These are phyloP conservation scores for Leucoagaricus sp. DNA, from an alignment of 1,284 basidiomycete genomes.

Conservation along the genomic window DNA sequence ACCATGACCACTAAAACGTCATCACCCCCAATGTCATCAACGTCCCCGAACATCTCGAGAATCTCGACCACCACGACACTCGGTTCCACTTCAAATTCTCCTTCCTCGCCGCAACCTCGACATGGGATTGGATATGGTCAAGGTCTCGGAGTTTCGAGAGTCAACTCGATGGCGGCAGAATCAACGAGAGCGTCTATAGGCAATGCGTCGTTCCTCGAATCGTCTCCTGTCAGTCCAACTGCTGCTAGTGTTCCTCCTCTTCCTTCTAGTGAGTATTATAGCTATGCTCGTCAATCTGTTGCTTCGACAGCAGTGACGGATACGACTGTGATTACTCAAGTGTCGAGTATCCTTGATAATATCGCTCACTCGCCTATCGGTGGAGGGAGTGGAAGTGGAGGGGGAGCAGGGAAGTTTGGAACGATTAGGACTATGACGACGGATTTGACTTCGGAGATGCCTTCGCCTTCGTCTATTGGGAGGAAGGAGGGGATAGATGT, in stretches of 20 bases:
- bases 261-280: conserved; percentile 10
- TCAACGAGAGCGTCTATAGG: conserved; percentile 15
- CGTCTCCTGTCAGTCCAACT: not conserved
- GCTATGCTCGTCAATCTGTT: conserved; percentile 45
- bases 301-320: conserved; percentile 49
- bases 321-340: conserved; percentile 59
- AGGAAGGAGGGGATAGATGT: conserved; percentile 61
- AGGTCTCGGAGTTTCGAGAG: conserved; percentile 6
- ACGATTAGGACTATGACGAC: conserved; percentile 80
- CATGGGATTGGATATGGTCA: not conserved
- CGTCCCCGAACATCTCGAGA: conserved; percentile 4
- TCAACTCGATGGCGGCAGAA: conserved; percentile 14
- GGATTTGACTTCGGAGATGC: conserved; percentile 69
- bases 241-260: too few species aligned
- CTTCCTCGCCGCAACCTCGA: not conserved
- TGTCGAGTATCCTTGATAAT: conserved; percentile 65
- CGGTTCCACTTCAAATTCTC: not conserved
- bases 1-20: not conserved
- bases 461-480: conserved; percentile 53
- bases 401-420: conserved; percentile 58
- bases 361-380: not conserved
- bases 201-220: conserved; percentile 12
- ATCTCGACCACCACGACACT: not conserved
- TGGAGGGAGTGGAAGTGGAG: conserved; percentile 36
- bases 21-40: not conserved